Evolutionary conservation across 83 land plant species (phyloP).

Genomic region (Thuja plicata): DNA sequence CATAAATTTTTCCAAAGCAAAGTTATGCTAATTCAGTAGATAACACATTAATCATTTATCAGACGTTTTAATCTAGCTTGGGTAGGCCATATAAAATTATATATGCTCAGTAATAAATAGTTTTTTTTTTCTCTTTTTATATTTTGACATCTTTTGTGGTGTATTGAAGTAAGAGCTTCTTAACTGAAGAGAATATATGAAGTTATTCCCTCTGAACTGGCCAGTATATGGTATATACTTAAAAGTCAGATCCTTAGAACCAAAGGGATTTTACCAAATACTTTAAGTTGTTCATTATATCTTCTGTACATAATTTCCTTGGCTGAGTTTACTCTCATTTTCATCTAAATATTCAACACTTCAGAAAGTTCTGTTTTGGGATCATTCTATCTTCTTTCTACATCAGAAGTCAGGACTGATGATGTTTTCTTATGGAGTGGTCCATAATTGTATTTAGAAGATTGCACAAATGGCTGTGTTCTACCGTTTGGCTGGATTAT

Average conservation of each 20-base stretch:
- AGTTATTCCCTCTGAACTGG: background rate
- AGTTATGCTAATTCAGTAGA: background rate
- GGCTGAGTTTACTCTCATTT: background rate
- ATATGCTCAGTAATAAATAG: background rate
- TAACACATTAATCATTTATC: background rate
- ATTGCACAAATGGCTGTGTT: background rate
- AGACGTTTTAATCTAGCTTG: background rate
- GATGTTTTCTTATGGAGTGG: background rate
- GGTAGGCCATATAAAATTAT: background rate
- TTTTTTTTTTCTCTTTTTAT: background rate
- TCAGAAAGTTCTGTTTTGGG: background rate
- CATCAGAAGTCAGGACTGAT: background rate
- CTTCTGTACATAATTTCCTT: background rate
- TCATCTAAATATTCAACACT: background rate
- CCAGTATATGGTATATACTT: background rate
- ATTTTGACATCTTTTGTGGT: background rate
- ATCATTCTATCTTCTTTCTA: background rate
- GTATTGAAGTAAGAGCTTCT: background rate
- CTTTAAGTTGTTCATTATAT: background rate
- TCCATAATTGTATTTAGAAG: background rate
- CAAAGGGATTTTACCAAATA: background rate
- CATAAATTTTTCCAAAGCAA: too few relatives aligned
- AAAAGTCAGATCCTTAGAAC: background rate
- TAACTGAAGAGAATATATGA: background rate
- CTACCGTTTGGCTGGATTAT: background rate